These are phyloP conservation scores for Cercophora samala DNA, from an alignment of 495 filamentous ascomycete genomes.

Conservation along the genomic window DNA sequence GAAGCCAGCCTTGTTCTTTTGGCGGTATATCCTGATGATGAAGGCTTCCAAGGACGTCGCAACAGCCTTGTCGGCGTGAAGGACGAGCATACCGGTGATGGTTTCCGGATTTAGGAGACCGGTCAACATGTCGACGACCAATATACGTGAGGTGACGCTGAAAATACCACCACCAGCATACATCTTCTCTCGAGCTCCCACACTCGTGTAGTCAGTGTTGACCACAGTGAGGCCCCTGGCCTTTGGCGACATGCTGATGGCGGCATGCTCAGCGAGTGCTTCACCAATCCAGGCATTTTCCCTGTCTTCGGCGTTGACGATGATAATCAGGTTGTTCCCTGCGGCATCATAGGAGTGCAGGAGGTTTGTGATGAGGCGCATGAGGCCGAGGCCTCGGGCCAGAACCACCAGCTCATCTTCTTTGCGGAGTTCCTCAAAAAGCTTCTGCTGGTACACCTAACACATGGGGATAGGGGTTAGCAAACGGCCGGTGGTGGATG, in stretches of 20 bases:
- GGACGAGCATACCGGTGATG: slow-evolving; percentile 80
- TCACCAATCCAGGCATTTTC: slow-evolving; percentile 95
- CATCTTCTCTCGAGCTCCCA: slow-evolving; percentile 81
- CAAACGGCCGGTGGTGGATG: background rate
- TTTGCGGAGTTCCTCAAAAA: slow-evolving; percentile 82
- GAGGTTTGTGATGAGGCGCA: slow-evolving; percentile 87
- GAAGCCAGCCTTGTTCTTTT: slow-evolving; percentile 89
- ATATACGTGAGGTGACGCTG: slow-evolving; percentile 92
- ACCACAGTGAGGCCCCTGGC: slow-evolving; percentile 85
- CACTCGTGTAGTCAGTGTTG: slow-evolving; percentile 89
- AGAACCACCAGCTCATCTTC: slow-evolving; percentile 93
- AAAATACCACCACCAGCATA: slow-evolving; percentile 87
- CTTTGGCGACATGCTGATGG: slow-evolving; percentile 68
- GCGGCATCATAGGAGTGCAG: slow-evolving; percentile 95
- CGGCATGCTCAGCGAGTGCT: slow-evolving; percentile 89
- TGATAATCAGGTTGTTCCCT: slow-evolving; percentile 83
- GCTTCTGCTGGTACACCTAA: slow-evolving; percentile 78
- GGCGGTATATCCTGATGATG: slow-evolving; percentile 87
- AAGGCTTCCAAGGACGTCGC: slow-evolving; percentile 93
- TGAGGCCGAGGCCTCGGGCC: slow-evolving; percentile 84
- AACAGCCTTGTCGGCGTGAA: slow-evolving; percentile 84
- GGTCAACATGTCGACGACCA: slow-evolving; percentile 88
- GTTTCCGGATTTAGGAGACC: slow-evolving; percentile 77
- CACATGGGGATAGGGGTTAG: background rate
- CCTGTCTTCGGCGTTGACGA: slow-evolving; percentile 87